These are phyloP conservation scores for Basidioascus undulatus DNA, from an alignment of 768 basidiomycete species.

Conservation along the genomic window DNA sequence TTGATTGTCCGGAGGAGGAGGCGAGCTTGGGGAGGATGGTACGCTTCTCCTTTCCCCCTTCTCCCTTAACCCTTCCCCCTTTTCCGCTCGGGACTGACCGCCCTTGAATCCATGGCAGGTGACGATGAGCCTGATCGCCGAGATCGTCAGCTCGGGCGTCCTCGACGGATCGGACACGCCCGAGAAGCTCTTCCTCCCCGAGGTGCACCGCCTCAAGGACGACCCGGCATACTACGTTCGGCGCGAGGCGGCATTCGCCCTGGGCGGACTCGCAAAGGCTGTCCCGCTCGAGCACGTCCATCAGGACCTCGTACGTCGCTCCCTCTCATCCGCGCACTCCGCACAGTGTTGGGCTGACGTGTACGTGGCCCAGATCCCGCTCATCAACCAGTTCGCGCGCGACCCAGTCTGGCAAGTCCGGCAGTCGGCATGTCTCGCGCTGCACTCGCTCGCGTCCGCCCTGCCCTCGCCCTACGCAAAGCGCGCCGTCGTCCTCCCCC, in stretches of 20 bases:
- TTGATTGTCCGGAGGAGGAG: too few relatives aligned
- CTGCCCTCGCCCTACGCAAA: constrained; percentile 35
- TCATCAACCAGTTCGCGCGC: constrained; percentile 41
- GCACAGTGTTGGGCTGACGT: background rate
- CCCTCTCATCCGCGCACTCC: background rate
- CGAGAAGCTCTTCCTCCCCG: constrained; percentile 10
- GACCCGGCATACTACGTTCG: constrained; percentile 37
- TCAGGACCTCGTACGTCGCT: constrained; percentile 32
- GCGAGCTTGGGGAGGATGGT: too few relatives aligned
- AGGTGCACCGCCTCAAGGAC: constrained; percentile 6
- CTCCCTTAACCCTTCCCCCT: too few relatives aligned
- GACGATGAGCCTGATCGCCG: too few relatives aligned
- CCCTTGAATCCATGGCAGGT: too few relatives aligned
- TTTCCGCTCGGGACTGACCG: too few relatives aligned
- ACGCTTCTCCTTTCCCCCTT: too few relatives aligned
- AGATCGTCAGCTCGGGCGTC: too few relatives aligned
- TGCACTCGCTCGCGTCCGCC: constrained; percentile 52
- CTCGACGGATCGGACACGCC: too few relatives aligned
- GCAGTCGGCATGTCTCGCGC: constrained; percentile 58
- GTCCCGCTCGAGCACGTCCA: constrained; percentile 48
- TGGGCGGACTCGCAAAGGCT: constrained; percentile 70
- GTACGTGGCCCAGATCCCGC: constrained; percentile 32
- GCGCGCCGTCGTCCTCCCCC: constrained; percentile 39
- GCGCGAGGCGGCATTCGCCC: constrained; percentile 60
- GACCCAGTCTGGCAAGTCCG: constrained; percentile 61